Evolutionary conservation across 2,329 filamentous ascomycete genomes (phyloP).

Genomic region (Sphaceloma murrayae): DNA sequence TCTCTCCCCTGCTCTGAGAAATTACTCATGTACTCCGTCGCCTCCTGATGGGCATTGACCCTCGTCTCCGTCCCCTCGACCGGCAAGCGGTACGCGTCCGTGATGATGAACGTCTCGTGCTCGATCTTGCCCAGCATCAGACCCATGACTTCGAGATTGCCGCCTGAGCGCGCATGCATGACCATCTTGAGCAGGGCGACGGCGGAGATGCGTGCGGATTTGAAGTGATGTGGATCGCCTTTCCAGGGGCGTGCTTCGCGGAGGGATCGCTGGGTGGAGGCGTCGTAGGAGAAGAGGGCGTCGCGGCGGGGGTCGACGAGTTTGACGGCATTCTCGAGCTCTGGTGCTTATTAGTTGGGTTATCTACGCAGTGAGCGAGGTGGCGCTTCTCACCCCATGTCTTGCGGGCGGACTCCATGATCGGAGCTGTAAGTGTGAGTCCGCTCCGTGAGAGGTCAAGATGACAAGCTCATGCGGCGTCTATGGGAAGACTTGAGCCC

Average conservation of each 20-base stretch:
- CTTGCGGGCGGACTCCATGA: conserved; percentile 19
- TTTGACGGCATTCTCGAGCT: conserved; percentile 73
- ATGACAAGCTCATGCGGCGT: conserved; percentile 8
- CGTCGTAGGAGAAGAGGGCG: conserved; percentile 79
- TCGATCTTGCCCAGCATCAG: conserved; percentile 94
- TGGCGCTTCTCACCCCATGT: no score
- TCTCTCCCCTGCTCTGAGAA: conserved; percentile 70
- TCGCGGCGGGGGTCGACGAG: conserved; percentile 81
- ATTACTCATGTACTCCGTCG: conserved; percentile 92
- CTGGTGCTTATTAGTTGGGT: no score
- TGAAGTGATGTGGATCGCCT: conserved; percentile 76
- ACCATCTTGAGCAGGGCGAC: conserved; percentile 97
- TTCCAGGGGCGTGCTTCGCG: conserved; percentile 63
- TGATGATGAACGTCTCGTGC: conserved; percentile 78
- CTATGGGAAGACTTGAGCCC: no score
- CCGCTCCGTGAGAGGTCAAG: neutral
- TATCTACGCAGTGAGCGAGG: no score
- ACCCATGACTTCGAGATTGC: conserved; percentile 90
- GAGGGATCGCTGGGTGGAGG: conserved; percentile 56
- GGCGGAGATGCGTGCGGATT: conserved; percentile 83
- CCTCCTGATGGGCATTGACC: conserved; percentile 91
- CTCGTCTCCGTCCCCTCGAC: conserved; percentile 98
- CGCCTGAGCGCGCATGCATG: conserved; percentile 95
- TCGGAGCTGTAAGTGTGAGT: conserved; percentile 20
- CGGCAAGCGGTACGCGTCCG: conserved; percentile 84